Conservation (phyloP, 1,284 basidiomycete genomes). For the Ustilago lituana region DNA sequence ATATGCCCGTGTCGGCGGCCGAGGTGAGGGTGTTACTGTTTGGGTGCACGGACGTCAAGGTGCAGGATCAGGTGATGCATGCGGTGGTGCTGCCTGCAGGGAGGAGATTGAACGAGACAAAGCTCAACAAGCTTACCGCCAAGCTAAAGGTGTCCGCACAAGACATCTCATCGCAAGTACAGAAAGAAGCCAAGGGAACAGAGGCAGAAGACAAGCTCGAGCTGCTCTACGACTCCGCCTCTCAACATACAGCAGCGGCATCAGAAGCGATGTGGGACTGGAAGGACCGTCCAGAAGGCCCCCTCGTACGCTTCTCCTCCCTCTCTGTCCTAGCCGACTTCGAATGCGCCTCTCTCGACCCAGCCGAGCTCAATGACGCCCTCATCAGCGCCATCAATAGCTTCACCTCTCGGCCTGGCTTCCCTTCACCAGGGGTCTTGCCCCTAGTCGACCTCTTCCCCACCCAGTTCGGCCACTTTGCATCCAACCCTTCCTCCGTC, state of each 20-base stretch:
- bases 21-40: slow-evolving; percentile 50
- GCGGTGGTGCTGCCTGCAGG: slow-evolving; percentile 45
- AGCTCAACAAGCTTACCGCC: slow-evolving; percentile 40
- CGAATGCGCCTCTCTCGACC: slow-evolving; percentile 49
- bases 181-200: background rate
- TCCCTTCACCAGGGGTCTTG: slow-evolving; percentile 2
- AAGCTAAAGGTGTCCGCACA: background rate
- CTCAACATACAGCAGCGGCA: no score
- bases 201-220: slow-evolving; percentile 6
- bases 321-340: slow-evolving; percentile 45
- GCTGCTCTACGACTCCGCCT: slow-evolving; percentile 36
- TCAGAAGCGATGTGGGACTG: slow-evolving; percentile 57
- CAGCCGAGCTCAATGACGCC: slow-evolving; percentile 44
- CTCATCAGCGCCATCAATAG: slow-evolving; percentile 22
- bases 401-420: slow-evolving; percentile 23
- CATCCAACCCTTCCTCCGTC: background rate
- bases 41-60: slow-evolving; percentile 24
- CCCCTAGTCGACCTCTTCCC: slow-evolving; percentile 44
- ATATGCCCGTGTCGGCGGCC: slow-evolving; percentile 16
- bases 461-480: slow-evolving; percentile 29
- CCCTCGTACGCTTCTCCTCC: slow-evolving; percentile 42
- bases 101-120: slow-evolving; percentile 53
- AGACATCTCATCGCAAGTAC: background rate
- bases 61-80: slow-evolving; percentile 40
- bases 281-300: slow-evolving; percentile 57